Evolutionary conservation across 2,329 filamentous ascomycete species (phyloP).

Genomic region (Claviceps pazoutovae): DNA sequence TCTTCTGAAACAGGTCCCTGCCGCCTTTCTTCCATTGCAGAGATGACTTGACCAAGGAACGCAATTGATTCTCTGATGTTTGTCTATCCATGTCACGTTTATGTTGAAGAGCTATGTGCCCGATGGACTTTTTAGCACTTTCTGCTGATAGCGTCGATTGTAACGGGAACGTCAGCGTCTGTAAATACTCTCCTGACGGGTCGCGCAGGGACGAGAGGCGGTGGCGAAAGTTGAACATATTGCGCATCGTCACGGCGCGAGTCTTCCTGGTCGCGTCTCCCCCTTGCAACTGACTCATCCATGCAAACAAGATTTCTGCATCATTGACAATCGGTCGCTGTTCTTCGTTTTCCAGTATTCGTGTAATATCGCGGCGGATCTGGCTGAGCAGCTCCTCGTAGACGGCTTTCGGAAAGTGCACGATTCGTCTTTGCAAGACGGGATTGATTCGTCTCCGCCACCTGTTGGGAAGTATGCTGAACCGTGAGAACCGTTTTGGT

Average conservation of each 20-base stretch:
- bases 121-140: not conserved
- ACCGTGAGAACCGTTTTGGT: not conserved
- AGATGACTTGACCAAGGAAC: not conserved
- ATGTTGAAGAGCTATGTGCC: constrained; percentile 3
- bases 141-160: constrained; percentile 1
- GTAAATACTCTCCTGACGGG: constrained; percentile 4
- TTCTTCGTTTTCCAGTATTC: not conserved
- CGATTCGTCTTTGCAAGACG: constrained; percentile 3
- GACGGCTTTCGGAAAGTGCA: constrained; percentile 5
- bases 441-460: not conserved
- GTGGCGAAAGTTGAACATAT: constrained; percentile 3
- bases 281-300: constrained; percentile 5
- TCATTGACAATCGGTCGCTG: constrained; percentile 2
- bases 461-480: not conserved
- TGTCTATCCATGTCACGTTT: constrained; percentile 3
- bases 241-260: not conserved
- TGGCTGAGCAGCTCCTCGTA: constrained; percentile 4
- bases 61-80: not conserved
- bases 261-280: not conserved
- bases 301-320: constrained; percentile 5
- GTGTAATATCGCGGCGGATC: constrained; percentile 2
- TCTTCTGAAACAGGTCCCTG: not conserved
- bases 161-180: constrained; percentile 4
- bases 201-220: constrained; percentile 3
- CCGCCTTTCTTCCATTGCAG: constrained; percentile 1